Evolutionary conservation across 2,329 filamentous ascomycete species (phyloP), one percentile per base, ranked within the genome.

Genomic region (Xylariaceae sp.): DNA sequence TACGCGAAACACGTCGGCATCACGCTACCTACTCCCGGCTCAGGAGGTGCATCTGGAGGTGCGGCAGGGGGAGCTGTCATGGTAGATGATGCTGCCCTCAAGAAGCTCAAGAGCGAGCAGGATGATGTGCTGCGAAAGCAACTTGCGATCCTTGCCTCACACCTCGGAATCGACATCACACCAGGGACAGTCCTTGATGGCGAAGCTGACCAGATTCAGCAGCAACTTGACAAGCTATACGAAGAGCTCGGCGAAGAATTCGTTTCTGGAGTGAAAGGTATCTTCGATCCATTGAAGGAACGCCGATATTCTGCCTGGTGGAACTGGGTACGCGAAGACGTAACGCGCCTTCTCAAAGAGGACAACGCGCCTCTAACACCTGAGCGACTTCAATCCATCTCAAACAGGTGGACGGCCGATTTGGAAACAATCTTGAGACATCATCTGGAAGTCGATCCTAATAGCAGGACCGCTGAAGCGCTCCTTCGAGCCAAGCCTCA

Each of bases 321-420:
- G 93, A 98, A 98, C 68, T 98, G 93, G 93, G 93, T 89, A 51
- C 86, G 93, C 38, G 93, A 98, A 66, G 93, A 98, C 67, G 92
- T 91, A 22, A 40, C 45, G 5, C 49, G 40, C 16, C 37, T 51
- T 34, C 21, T 50, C 16, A 41, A 48, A 16, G 19, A 48, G 37
- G 38, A 38, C 20, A 19, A 20, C 19, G 4, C 33, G 25, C 17
- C 37, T 4, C 14, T 48, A n/a, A 23, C 45, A 8, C 14, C 29
- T 11, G 25, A 41, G 25, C 42, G 40, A 11, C 48, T 51, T 11
- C 48, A 48, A 25, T 80, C 98, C 42, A 93, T 80, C 72, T 97
- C 97, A 90, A 98, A 93, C 75, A 86, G 66, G 92, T 97, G 29
- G 90, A 95, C 22, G 73, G 97, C 47, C 76, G 86, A 45, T 77